Percentiles rank a stretch among this genome's conserved stretches.
phyloP scores from a whole-genome alignment of 2,329 filamentous ascomycete species.

The Aureobasidium zeae region DNA sequence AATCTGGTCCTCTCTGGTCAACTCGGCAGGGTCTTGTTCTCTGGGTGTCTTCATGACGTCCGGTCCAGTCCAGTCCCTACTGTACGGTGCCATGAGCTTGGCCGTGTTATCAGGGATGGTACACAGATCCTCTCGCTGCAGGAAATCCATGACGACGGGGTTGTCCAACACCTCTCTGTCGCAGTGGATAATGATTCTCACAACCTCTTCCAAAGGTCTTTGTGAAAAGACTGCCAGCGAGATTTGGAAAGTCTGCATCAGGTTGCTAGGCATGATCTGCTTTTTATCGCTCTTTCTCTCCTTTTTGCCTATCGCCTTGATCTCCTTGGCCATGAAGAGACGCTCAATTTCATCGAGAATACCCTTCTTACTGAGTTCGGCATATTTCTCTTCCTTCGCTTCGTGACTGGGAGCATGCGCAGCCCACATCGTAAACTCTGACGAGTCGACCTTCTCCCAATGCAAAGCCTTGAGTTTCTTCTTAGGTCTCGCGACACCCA shows the following conservation, averaged over 20 bases:
- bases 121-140: constrained; percentile 86
- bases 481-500: constrained; percentile 82
- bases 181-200: constrained; percentile 91
- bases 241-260: constrained; percentile 87
- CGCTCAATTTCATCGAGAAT: constrained; percentile 97
- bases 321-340: constrained; percentile 94
- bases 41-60: constrained; percentile 67
- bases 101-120: constrained; percentile 82
- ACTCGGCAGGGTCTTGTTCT: constrained; percentile 76
- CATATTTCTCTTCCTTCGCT: constrained; percentile 90
- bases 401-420: constrained; percentile 75
- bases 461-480: constrained; percentile 99
- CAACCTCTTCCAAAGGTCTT: constrained; percentile 70
- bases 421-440: constrained; percentile 88
- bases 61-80: constrained; percentile 89
- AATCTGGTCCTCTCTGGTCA: constrained; percentile 91
- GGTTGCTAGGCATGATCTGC: constrained; percentile 84
- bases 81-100: constrained; percentile 90
- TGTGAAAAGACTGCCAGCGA: constrained; percentile 90
- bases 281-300: constrained; percentile 88
- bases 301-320: constrained; percentile 70
- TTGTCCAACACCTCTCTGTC: constrained; percentile 84
- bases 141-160: constrained; percentile 87
- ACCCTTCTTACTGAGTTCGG: constrained; percentile 84
- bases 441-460: constrained; percentile 96